These are phyloP conservation scores for Lepiota venenata DNA, from an alignment of 768 basidiomycete genomes.

Conservation along the genomic window DNA sequence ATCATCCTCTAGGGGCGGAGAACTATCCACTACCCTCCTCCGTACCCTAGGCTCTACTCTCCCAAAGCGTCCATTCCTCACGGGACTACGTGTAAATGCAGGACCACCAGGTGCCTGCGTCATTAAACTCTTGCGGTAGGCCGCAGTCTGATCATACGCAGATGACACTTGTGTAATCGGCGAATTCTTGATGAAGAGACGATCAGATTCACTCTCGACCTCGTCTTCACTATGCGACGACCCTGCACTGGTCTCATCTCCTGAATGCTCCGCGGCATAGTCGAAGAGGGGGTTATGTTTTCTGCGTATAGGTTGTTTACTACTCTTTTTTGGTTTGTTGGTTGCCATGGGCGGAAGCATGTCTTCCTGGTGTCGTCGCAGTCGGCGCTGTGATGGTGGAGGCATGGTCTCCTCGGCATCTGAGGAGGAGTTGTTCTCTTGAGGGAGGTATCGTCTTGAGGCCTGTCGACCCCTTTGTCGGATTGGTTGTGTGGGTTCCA, in stretches of 20 bases:
- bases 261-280: slow-evolving; percentile 73
- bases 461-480: not conserved
- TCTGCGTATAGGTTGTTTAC: slow-evolving; percentile 21
- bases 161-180: slow-evolving; percentile 65
- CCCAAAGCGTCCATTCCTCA: slow-evolving; percentile 42
- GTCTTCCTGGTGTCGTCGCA: slow-evolving; percentile 32
- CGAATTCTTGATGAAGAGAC: slow-evolving; percentile 59
- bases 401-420: slow-evolving; percentile 20
- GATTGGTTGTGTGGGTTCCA: slow-evolving; percentile 1
- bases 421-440: slow-evolving; percentile 12
- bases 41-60: slow-evolving; percentile 25
- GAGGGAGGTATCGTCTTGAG: not conserved
- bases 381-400: slow-evolving; percentile 34
- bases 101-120: slow-evolving; percentile 64
- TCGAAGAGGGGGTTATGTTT: slow-evolving; percentile 49
- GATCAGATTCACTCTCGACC: slow-evolving; percentile 64
- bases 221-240: slow-evolving; percentile 51
- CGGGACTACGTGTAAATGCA: slow-evolving; percentile 49
- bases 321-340: slow-evolving; percentile 12
- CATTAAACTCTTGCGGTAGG: slow-evolving; percentile 69
- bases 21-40: slow-evolving; percentile 36
- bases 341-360: slow-evolving; percentile 20
- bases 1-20: slow-evolving; percentile 50
- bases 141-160: slow-evolving; percentile 69
- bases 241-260: slow-evolving; percentile 71